phyloP scores from a whole-genome alignment of 345 rosid species.

The Pistacia vera region DNA sequence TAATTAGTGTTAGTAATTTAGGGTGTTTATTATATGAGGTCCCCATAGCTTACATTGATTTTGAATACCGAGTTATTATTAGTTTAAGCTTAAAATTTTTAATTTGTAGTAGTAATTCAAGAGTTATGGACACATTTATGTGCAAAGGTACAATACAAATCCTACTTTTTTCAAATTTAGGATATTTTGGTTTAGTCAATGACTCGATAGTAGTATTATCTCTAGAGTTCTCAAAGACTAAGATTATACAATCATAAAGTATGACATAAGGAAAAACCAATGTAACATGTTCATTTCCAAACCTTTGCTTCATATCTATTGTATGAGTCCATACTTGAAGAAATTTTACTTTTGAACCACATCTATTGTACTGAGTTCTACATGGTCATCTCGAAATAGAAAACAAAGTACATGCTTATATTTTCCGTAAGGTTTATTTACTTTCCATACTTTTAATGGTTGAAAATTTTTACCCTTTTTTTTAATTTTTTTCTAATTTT shows the following conservation, averaged over 20 bases:
- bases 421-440: too few relatives aligned
- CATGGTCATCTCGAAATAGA: too few relatives aligned
- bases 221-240: not conserved
- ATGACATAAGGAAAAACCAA: not conserved
- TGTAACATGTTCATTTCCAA: not conserved
- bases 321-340: too few relatives aligned
- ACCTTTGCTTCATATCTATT: not conserved
- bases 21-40: not conserved
- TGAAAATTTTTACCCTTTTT: not conserved
- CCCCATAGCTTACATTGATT: not conserved
- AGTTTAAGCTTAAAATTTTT: not conserved
- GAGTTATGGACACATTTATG: not conserved
- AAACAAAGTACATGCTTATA: too few relatives aligned
- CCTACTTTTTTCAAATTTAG: not conserved
- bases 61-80: not conserved
- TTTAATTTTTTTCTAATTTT: not conserved
- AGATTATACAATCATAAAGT: not conserved
- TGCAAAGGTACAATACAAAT: not conserved
- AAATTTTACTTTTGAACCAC: too few relatives aligned
- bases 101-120: not conserved
- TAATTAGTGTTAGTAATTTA: not conserved
- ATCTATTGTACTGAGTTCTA: too few relatives aligned
- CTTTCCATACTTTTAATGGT: not conserved
- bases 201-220: not conserved
- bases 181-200: not conserved